phyloP scores from a whole-genome alignment of 305 asterid genomes.

The Fraxinus albicans region DNA sequence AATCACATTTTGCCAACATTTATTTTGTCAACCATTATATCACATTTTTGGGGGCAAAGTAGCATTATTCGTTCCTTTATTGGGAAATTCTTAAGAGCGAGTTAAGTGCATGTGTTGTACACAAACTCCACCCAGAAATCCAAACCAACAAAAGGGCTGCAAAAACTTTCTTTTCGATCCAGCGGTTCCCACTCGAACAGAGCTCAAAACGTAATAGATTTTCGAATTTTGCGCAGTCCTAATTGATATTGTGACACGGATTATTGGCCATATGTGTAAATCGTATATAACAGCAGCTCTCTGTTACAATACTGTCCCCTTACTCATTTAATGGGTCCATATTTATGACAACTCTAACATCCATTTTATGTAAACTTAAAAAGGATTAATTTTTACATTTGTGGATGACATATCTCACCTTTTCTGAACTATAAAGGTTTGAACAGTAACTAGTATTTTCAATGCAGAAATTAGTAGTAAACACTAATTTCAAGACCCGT shows the following conservation, averaged over 20 bases:
- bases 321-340: neutral
- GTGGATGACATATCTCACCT: neutral
- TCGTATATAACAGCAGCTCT: neutral
- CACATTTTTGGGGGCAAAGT: too few species aligned
- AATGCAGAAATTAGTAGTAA: neutral
- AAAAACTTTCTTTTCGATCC: neutral
- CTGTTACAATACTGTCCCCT: neutral
- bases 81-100: neutral
- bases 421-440: neutral
- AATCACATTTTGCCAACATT: too few species aligned
- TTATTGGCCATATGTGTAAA: neutral
- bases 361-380: neutral
- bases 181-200: neutral
- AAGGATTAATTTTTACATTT: neutral
- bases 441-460: neutral
- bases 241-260: neutral
- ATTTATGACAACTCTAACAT: neutral
- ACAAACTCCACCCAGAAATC: neutral
- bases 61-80: neutral
- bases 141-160: neutral
- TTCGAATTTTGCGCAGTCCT: neutral
- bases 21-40: too few species aligned
- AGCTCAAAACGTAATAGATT: neutral
- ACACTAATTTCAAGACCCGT: neutral
- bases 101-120: neutral